phyloP scores from a whole-genome alignment of 805 yeast genomes.

The Jamesozyma lodderae region DNA sequence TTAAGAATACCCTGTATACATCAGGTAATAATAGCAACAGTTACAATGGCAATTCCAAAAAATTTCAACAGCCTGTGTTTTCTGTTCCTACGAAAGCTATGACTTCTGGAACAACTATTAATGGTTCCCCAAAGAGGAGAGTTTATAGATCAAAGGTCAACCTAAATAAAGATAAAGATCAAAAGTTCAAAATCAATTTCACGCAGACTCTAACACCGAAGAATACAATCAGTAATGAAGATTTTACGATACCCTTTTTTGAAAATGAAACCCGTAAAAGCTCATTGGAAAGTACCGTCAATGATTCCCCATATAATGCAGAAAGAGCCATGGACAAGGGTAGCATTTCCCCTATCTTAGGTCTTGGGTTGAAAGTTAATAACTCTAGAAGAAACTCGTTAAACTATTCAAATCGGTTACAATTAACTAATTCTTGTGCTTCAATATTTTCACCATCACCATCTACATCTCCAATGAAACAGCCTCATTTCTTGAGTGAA shows the following conservation, averaged over 20 bases:
- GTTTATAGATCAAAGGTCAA: slow-evolving; percentile 3
- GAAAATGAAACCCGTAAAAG: not conserved
- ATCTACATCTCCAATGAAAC: slow-evolving; percentile 4
- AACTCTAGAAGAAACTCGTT: slow-evolving; percentile 2
- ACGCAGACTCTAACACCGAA: slow-evolving; percentile 3
- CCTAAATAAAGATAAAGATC: slow-evolving; percentile 4
- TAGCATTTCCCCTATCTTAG: slow-evolving; percentile 7
- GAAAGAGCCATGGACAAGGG: not conserved
- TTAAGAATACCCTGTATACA: slow-evolving; percentile 5
- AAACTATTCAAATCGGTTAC: not conserved
- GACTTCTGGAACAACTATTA: slow-evolving; percentile 2
- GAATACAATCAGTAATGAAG: not conserved
- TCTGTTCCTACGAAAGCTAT: slow-evolving; percentile 2
- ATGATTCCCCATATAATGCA: not conserved
- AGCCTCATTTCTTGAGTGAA: not conserved
- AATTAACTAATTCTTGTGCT: not conserved
- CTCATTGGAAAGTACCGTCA: not conserved
- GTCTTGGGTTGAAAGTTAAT: slow-evolving; percentile 2
- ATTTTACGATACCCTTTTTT: not conserved
- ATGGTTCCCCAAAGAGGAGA: slow-evolving; percentile 13
- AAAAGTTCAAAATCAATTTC: slow-evolving; percentile 4
- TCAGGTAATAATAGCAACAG: not conserved
- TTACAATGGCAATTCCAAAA: not conserved
- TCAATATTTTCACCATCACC: slow-evolving; percentile 1
- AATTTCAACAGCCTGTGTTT: slow-evolving; percentile 3